These are phyloP conservation scores for Agrostemma githago DNA, from an alignment of 148 eudicot genomes.

Conservation along the genomic window DNA sequence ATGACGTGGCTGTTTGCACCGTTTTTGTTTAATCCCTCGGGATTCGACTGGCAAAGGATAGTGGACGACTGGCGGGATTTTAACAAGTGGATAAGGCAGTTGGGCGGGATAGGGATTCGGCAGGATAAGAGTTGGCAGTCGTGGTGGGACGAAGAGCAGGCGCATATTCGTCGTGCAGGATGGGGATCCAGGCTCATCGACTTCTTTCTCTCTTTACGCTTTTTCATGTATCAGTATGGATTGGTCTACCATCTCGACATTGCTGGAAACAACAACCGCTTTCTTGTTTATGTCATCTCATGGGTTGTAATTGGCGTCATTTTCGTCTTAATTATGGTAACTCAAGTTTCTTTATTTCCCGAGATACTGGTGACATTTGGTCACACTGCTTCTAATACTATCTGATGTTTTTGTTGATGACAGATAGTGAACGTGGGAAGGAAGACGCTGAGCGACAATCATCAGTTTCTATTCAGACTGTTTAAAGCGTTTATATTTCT, in stretches of 20 bases:
- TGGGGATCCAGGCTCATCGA: conserved; percentile 61
- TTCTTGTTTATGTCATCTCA: conserved; percentile 75
- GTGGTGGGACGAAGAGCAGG: conserved; percentile 95
- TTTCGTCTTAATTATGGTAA: conserved; percentile 83
- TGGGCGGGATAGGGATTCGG: conserved; percentile 84
- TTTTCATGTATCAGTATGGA: conserved; percentile 93
- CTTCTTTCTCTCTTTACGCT: conserved; percentile 60
- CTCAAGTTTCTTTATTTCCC: neutral
- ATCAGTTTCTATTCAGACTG: conserved; percentile 74
- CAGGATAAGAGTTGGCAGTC: conserved; percentile 99
- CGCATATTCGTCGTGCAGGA: conserved; percentile 59
- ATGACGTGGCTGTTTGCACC: conserved; percentile 95
- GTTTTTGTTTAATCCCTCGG: conserved; percentile 87
- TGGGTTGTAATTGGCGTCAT: conserved; percentile 77
- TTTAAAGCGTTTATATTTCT: conserved; percentile 75
- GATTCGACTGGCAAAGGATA: conserved; percentile 80
- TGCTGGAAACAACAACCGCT: conserved; percentile 60
- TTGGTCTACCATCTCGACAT: conserved; percentile 93
- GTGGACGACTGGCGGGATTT: conserved; percentile 93
- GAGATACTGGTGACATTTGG: too few relatives aligned
- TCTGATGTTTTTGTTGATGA: conserved; percentile 12
- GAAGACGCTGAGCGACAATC: conserved; percentile 54
- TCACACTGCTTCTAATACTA: too few relatives aligned
- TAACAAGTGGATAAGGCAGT: conserved; percentile 91
- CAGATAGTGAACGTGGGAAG: conserved; percentile 71